These are phyloP conservation scores for Neonectria punicea DNA, from an alignment of 2,329 filamentous ascomycete genomes.

Conservation along the genomic window DNA sequence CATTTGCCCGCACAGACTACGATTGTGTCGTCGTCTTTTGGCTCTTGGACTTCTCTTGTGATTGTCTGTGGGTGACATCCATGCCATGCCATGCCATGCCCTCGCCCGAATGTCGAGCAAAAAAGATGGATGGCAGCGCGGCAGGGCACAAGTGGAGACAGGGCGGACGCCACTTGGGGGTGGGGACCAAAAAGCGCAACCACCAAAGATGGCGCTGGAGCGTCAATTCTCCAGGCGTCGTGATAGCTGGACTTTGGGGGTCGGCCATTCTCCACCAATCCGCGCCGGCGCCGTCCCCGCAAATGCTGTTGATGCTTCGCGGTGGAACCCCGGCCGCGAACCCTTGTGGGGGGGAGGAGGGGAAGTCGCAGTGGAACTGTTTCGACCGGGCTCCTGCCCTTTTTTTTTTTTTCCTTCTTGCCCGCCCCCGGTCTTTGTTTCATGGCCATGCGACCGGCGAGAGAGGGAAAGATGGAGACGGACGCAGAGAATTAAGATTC, in stretches of 20 bases:
- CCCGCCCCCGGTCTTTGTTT: constrained; percentile 36
- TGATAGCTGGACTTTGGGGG: constrained; percentile 36
- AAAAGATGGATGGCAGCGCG: background rate
- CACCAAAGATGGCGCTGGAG: constrained; percentile 30
- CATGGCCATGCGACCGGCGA: constrained; percentile 36
- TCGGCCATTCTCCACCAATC: constrained; percentile 39
- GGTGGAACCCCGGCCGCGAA: background rate
- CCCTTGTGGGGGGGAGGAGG: constrained; percentile 20
- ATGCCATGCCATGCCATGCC: background rate
- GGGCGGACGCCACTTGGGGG: constrained; percentile 11
- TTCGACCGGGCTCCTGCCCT: constrained; percentile 13
- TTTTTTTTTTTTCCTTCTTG: background rate
- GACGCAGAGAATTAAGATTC: background rate
- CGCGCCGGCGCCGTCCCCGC: constrained; percentile 20
- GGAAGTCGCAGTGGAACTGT: constrained; percentile 7
- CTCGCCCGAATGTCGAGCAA: no score
- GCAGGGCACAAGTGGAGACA: constrained; percentile 1
- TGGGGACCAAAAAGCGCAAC: constrained; percentile 25
- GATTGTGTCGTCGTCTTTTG: background rate
- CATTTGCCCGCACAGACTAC: background rate
- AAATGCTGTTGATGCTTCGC: constrained; percentile 29
- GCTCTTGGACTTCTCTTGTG: background rate
- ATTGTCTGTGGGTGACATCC: background rate
- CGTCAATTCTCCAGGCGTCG: constrained; percentile 39
- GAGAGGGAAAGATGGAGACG: constrained; percentile 3